Percentiles rank a stretch among this genome's conserved stretches.
Evolutionary conservation across 1,284 basidiomycete genomes (phyloP).

Genomic region (Tremellales sp.): DNA sequence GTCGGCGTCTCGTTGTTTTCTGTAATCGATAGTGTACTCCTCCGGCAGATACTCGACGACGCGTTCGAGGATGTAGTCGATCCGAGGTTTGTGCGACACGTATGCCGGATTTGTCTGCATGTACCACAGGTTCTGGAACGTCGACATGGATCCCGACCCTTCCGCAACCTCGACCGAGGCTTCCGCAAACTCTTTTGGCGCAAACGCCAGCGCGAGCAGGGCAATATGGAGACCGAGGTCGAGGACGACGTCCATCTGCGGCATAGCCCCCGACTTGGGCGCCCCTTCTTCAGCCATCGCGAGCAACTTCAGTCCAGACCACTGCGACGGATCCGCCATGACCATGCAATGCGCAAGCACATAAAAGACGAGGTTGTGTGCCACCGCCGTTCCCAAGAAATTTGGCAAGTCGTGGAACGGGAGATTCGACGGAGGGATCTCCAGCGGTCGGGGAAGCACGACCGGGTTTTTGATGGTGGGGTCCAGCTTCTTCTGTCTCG

Average conservation of each 20-base stretch:
- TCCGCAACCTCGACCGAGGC: slow-evolving; percentile 58
- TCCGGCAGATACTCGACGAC: slow-evolving; percentile 54
- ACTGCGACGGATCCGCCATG: slow-evolving; percentile 27
- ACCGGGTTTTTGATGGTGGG: slow-evolving; percentile 57
- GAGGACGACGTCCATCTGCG: slow-evolving; percentile 57
- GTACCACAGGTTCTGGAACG: slow-evolving; percentile 59
- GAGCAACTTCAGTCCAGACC: slow-evolving; percentile 16
- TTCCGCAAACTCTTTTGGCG: slow-evolving; percentile 60
- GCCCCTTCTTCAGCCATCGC: slow-evolving; percentile 12
- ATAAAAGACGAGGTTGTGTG: slow-evolving; percentile 35
- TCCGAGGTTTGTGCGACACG: slow-evolving; percentile 63
- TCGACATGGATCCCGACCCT: slow-evolving; percentile 52
- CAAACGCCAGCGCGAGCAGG: slow-evolving; percentile 74
- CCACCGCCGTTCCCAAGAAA: slow-evolving; percentile 32
- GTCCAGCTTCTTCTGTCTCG: slow-evolving; percentile 61
- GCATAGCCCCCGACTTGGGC: slow-evolving; percentile 19
- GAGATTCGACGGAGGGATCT: slow-evolving; percentile 49
- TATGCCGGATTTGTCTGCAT: slow-evolving; percentile 72
- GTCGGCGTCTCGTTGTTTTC: slow-evolving; percentile 46
- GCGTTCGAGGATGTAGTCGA: slow-evolving; percentile 68
- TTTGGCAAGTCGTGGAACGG: slow-evolving; percentile 36
- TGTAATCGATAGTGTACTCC: slow-evolving; percentile 52
- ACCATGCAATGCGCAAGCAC: slow-evolving; percentile 35
- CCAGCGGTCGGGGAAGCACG: slow-evolving; percentile 66
- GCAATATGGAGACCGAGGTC: slow-evolving; percentile 82